These are phyloP conservation scores for Entomortierella chlamydospora DNA, from an alignment of 192 early-diverging fungal species.

Conservation along the genomic window DNA sequence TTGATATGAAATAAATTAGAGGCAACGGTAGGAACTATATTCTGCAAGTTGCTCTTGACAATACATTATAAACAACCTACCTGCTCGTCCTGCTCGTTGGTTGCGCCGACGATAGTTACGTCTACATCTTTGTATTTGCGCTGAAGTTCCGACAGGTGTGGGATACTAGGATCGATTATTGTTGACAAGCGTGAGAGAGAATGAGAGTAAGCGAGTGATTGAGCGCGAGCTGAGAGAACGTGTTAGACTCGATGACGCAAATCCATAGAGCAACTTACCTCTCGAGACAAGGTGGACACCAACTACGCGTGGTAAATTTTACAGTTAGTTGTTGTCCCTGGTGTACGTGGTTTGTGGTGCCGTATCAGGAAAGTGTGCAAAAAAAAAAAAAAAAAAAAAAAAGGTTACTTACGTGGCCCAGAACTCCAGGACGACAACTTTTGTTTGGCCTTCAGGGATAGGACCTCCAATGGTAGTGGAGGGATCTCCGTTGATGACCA, in stretches of 20 bases:
- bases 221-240: too few relatives aligned
- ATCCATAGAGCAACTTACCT: conserved; percentile 20
- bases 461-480: conserved; percentile 45
- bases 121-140: conserved; percentile 60
- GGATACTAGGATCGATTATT: conserved; percentile 43
- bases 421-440: conserved; percentile 53
- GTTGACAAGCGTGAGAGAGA: not conserved
- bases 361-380: too few relatives aligned
- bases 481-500: conserved; percentile 55
- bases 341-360: too few relatives aligned
- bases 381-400: not conserved
- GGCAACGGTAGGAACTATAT: too few relatives aligned
- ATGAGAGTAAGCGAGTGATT: too few relatives aligned
- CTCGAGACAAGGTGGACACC: conserved; percentile 49
- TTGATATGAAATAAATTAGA: not conserved
- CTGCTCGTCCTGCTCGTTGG: conserved; percentile 63
- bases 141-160: conserved; percentile 60
- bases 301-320: conserved; percentile 2
- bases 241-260: not conserved
- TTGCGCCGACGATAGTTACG: conserved; percentile 62
- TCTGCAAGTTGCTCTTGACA: too few relatives aligned
- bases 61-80: conserved; percentile 14
- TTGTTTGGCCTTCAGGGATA: conserved; percentile 42
- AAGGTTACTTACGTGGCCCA: conserved; percentile 45
- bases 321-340: not conserved